Evolutionary conservation across 768 basidiomycete genomes (phyloP).

Genomic region (Leucosporidium yakuticum): DNA sequence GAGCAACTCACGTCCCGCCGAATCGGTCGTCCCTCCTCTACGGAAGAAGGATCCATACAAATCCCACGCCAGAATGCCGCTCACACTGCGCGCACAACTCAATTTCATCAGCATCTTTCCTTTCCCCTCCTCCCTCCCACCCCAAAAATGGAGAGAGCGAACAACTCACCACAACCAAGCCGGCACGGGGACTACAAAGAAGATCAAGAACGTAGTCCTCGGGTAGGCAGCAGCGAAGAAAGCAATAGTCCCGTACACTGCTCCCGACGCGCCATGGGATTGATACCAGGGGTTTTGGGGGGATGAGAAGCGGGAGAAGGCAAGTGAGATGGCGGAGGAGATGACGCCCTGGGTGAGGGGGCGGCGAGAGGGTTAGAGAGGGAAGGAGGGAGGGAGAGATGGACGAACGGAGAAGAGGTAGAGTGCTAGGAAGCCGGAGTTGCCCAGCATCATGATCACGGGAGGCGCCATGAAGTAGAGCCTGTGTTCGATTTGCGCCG

Average conservation of each 20-base stretch:
- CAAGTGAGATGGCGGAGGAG: constrained; percentile 10
- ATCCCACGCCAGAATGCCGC: constrained; percentile 63
- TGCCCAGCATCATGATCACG: constrained; percentile 60
- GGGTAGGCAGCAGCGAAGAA: constrained; percentile 68
- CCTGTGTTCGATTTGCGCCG: no score
- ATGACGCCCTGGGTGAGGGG: constrained; percentile 13
- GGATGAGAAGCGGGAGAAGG: constrained; percentile 15
- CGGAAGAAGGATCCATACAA: constrained; percentile 44
- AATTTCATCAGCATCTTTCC: background rate
- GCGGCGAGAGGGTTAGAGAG: background rate
- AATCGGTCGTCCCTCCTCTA: constrained; percentile 20
- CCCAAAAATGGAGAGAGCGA: background rate
- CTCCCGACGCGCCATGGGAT: constrained; percentile 62
- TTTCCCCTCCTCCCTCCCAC: no score
- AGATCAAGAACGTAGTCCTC: constrained; percentile 59
- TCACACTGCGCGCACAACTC: constrained; percentile 47
- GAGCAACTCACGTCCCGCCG: constrained; percentile 22
- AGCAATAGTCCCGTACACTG: constrained; percentile 64
- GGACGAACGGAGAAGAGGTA: constrained; percentile 57
- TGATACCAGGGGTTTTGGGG: constrained; percentile 16
- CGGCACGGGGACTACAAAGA: constrained; percentile 62
- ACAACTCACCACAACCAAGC: constrained; percentile 54
- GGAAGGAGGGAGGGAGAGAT: no score
- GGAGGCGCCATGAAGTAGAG: constrained; percentile 69
- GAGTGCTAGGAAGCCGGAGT: constrained; percentile 60